Evolutionary conservation across 73 alveolate genomes (phyloP), one percentile per base, ranked within the genome.

Genomic region (Paramecium biaurelia): DNA sequence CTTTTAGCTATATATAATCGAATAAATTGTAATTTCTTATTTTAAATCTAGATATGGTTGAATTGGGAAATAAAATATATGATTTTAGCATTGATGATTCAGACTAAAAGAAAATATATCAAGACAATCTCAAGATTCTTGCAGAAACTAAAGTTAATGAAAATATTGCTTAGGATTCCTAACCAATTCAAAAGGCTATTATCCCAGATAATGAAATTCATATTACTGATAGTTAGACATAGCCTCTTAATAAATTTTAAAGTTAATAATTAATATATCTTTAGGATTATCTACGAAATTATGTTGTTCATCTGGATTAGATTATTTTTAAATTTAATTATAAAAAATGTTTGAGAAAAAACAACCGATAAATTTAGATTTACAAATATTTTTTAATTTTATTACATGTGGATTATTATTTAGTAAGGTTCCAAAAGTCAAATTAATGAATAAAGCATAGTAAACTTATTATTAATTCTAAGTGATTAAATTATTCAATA

Each of bases 391-490:
- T 24, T 7, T 63, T 10, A 63, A 63, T 63, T 63, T 30, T 32
- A 63, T 63, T 12, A 26, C 49, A 2, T 63, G 84, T 18, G 26
- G 26, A 2, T 1, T 23, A 8, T 63, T 63, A 63, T 63, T 63
- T 63, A 63, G 84, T 20, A 26, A 63, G 21, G 7, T 63, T 5
- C 84, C 84, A 63, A 63, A 32, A 12, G 84, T 63, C 4, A 26
- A 63, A 63, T 74, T 74, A 74, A 37, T 74, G 32, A 41, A 74
- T 74, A 74, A 74, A 74, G 87, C 87, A 74, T 41, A 37, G 87
- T 74, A 74, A n/a, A n/a, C n/a, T n/a, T n/a, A n/a, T n/a, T 4
- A 63, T 63, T 32, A 72, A 34, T 72, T 28, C 9, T 12, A 21
- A 74, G 87, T 37, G 87, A 74, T 34, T 41, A 41, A 14, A 74